Base-by-base conservation (phyloP, 129 eudicot genomes). In the Calendula officinalis region DNA sequence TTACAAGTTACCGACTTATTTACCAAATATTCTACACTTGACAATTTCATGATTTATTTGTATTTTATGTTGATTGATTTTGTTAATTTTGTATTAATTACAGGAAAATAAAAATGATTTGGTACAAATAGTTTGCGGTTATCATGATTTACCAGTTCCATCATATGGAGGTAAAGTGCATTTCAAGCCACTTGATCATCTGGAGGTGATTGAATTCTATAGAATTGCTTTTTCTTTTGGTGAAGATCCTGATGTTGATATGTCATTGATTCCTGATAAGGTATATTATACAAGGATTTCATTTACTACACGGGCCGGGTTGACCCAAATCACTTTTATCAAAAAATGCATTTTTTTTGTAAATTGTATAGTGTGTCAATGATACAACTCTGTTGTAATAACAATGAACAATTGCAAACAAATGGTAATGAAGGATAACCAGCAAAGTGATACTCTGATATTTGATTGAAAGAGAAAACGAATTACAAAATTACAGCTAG, bases 181-280 rank as follows among this genome's bases (percentile, higher is more conserved):
- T 65, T 94, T 88, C 70, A 88, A 77, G 89, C 99, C 99, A 37
- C 84, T 94, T 22, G 95, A 94, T 60, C 97, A 94, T 81, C 84
- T 94, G 57, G 90, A 80, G 66, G 77, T 88, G 52, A 80, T 88
- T 71, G 80, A 70, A 64, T 86, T 79, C 61, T 81, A 49, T 53
- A 78, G 99, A 52, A 72, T 72, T 48, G 79, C 82, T 56, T 88
- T 85, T 71, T 78, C 79, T 66, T 92, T 94, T 62, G 85, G 73
- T 72, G 62, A 72, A 40, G 68, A 71, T 57, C 47, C 52, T 12
- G 67, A 63, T 7, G 37, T 27, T 11, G 61, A 76, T 48, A 82
- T 77, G 49, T 76, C 82, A 33, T 33, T 53, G 58, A 78, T 78
- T 75, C 71, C 79, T 32, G 65, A 78, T 42, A 84, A 86, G 90